Percentiles rank a stretch among this genome's conserved stretches.
These are phyloP conservation scores for Serendipita vermifera DNA, from an alignment of 768 basidiomycete genomes.

Conservation along the genomic window DNA sequence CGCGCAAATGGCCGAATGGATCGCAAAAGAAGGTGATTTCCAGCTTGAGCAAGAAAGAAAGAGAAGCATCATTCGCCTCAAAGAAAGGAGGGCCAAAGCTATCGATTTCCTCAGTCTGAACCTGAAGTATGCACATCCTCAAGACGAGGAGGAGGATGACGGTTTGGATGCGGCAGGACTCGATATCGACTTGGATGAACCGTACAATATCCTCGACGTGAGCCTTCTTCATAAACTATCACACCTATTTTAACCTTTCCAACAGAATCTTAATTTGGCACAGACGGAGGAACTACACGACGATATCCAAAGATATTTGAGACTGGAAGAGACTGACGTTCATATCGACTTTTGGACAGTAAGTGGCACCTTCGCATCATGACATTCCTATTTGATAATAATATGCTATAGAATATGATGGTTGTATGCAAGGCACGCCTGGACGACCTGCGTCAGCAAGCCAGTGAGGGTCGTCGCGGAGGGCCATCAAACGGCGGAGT, in stretches of 20 bases:
- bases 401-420: conserved; percentile 73
- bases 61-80: conserved; percentile 85
- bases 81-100: conserved; percentile 96
- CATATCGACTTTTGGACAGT: conserved; percentile 99
- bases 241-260: conserved; percentile 11
- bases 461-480: conserved; percentile 39
- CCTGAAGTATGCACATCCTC: conserved; percentile 52
- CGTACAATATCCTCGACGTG: conserved; percentile 94
- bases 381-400: conserved; percentile 8
- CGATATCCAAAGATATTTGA: conserved; percentile 85
- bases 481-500: conserved; percentile 60
- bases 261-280: conserved; percentile 65
- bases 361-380: conserved; percentile 16
- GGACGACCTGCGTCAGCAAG: conserved; percentile 54
- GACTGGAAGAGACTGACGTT: conserved; percentile 66
- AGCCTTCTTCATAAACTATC: conserved; percentile 21
- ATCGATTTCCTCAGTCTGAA: conserved; percentile 96
- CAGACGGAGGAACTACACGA: conserved; percentile 91
- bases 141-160: conserved; percentile 42
- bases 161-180: conserved; percentile 74
- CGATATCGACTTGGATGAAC: conserved; percentile 97
- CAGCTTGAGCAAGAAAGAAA: conserved; percentile 87
- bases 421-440: conserved; percentile 86
- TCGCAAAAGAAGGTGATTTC: conserved; percentile 93
- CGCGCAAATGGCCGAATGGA: conserved; percentile 96